Conservation (phyloP, 2,329 filamentous ascomycete species). For the Aurifilum marmelostoma region DNA sequence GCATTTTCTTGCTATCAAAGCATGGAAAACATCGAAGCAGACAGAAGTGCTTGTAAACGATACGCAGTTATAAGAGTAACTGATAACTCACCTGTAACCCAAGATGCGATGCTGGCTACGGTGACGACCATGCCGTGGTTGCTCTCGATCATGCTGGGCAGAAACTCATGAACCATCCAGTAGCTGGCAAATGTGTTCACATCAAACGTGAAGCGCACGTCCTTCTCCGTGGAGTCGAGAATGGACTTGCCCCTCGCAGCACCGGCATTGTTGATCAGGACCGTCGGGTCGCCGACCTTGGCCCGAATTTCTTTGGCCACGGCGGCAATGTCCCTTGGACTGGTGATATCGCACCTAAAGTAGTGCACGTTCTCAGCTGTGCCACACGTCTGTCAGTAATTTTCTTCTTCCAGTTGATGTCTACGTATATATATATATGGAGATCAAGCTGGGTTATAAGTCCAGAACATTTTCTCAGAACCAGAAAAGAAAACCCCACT, state of each 20-base stretch:
- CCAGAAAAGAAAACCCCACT: conserved; percentile 29
- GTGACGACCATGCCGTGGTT: conserved; percentile 78
- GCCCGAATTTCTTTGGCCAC: conserved; percentile 57
- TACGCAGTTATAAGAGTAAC: too few species aligned
- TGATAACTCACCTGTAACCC: conserved; percentile 45
- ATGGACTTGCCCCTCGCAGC: conserved; percentile 64
- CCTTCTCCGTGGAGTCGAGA: conserved; percentile 58
- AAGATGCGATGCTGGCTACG: conserved; percentile 67
- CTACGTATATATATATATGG: too few species aligned
- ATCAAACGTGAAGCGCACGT: conserved; percentile 69
- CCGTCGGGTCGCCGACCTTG: conserved; percentile 65
- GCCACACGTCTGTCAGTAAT: background rate
- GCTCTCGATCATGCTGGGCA: conserved; percentile 63
- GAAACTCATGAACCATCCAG: conserved; percentile 67
- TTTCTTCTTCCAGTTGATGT: too few species aligned
- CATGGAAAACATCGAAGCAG: too few species aligned
- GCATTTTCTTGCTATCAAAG: too few species aligned
- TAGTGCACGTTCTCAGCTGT: conserved; percentile 60
- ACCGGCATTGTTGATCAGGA: conserved; percentile 75
- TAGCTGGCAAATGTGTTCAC: conserved; percentile 72
- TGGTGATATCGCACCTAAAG: conserved; percentile 72
- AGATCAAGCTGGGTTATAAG: too few species aligned
- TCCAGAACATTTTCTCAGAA: too few species aligned
- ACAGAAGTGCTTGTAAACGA: too few species aligned
- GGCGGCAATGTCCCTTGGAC: conserved; percentile 53